A percentile compares a stretch with the other conserved stretches of the same genome.
Conservation (phyloP, 164 flowering plant genomes). For the Umbilicus rupestris region DNA sequence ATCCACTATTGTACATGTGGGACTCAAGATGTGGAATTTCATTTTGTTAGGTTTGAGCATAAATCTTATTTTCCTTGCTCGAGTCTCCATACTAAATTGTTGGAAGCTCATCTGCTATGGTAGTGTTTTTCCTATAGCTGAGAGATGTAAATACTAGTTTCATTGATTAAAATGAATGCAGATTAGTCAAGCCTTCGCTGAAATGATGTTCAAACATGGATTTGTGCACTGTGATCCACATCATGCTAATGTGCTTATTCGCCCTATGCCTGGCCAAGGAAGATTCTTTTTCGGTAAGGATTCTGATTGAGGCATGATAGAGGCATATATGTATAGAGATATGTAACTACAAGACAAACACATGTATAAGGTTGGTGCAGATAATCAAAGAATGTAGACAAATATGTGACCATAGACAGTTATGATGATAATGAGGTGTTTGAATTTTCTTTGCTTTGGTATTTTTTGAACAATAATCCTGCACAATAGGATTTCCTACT, state of each 20-base stretch:
- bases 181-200: constrained; percentile 89
- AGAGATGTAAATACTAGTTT: neutral
- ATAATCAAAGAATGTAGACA: neutral
- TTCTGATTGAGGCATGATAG: constrained; percentile 1
- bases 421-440: neutral
- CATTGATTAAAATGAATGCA: constrained; percentile 19
- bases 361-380: neutral
- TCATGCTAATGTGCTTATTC: constrained; percentile 89
- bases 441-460: neutral
- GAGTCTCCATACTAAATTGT: neutral
- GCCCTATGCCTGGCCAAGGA: constrained; percentile 56
- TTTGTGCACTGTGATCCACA: constrained; percentile 99
- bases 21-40: too few species aligned
- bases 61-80: neutral
- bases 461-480: neutral
- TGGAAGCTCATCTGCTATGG: neutral
- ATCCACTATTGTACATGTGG: neutral
- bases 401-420: neutral
- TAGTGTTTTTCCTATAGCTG: neutral
- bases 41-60: neutral
- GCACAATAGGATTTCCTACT: neutral
- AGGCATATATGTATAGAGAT: neutral
- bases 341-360: neutral
- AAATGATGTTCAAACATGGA: constrained; percentile 95
- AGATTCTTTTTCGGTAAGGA: constrained; percentile 51